Evolutionary conservation across 2,329 filamentous ascomycete species (phyloP).

Genomic region (Tolypocladium capitatum): DNA sequence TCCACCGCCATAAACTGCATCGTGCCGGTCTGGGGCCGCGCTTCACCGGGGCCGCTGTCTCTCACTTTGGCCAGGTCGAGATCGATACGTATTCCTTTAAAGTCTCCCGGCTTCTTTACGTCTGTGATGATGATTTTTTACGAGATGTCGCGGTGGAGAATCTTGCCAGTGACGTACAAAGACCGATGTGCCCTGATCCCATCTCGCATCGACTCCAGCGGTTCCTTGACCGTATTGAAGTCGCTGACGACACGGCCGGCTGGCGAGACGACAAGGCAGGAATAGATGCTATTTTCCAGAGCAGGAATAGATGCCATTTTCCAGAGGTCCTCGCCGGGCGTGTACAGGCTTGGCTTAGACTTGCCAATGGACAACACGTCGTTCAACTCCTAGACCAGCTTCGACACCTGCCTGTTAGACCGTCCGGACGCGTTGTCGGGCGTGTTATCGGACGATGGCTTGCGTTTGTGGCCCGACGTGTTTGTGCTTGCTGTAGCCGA

Average conservation of each 20-base stretch:
- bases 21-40: slow-evolving; percentile 13
- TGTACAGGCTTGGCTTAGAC: slow-evolving; percentile 4
- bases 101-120: slow-evolving; percentile 5
- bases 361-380: background rate
- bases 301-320: slow-evolving; percentile 6
- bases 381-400: background rate
- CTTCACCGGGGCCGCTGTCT: slow-evolving; percentile 9
- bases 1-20: slow-evolving; percentile 21
- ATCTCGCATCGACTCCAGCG: slow-evolving; percentile 20
- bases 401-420: slow-evolving; percentile 5
- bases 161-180: slow-evolving; percentile 14
- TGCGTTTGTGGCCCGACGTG: slow-evolving; percentile 1
- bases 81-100: slow-evolving; percentile 13
- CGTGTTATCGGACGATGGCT: slow-evolving; percentile 2
- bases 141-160: slow-evolving; percentile 3
- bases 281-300: slow-evolving; percentile 5
- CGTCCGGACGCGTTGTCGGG: slow-evolving; percentile 1
- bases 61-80: slow-evolving; percentile 7
- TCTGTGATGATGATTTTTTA: slow-evolving; percentile 2
- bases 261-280: slow-evolving; percentile 5
- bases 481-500: background rate
- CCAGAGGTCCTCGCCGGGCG: slow-evolving; percentile 2
- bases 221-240: slow-evolving; percentile 15
- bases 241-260: slow-evolving; percentile 6
- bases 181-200: slow-evolving; percentile 22